Evolutionary conservation across 768 basidiomycete species (phyloP).

Genomic region (Lepiota subincarnata): DNA sequence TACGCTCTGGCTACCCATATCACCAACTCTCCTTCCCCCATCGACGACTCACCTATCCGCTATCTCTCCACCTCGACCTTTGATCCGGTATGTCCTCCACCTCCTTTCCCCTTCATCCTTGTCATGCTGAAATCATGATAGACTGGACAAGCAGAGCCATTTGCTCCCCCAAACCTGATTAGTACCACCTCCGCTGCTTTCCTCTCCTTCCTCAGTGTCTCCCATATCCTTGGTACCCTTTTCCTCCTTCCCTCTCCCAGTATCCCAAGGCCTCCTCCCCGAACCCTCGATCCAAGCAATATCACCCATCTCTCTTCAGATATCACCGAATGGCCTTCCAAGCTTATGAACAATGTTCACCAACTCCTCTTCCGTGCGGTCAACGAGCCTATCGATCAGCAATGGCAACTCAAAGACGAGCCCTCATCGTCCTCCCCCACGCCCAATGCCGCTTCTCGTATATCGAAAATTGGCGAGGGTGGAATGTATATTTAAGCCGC

Average conservation of each 20-base stretch:
- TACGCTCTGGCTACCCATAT: constrained; percentile 51
- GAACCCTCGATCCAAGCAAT: constrained; percentile 29
- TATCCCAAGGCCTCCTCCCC: constrained; percentile 38
- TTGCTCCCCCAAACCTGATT: constrained; percentile 55
- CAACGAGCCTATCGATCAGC: constrained; percentile 20
- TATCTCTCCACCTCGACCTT: constrained; percentile 37
- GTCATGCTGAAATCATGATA: constrained; percentile 16
- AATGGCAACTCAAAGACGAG: constrained; percentile 14
- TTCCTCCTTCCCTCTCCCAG: constrained; percentile 48
- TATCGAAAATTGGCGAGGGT: constrained; percentile 39
- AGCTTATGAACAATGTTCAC: constrained; percentile 31
- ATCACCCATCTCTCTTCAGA: constrained; percentile 30
- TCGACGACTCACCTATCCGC: constrained; percentile 46
- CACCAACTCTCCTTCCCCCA: constrained; percentile 27
- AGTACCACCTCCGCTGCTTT: constrained; percentile 53
- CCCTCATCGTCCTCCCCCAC: background rate
- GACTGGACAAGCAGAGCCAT: constrained; percentile 32
- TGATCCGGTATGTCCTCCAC: constrained; percentile 18
- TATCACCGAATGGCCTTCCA: constrained; percentile 31
- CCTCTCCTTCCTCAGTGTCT: constrained; percentile 32
- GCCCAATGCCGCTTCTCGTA: background rate
- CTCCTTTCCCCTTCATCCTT: constrained; percentile 10
- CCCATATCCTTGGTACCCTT: constrained; percentile 23
- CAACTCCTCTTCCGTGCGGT: constrained; percentile 31
- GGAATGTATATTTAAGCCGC: constrained; percentile 41